These are phyloP conservation scores for Dendrobium catenatum DNA, from an alignment of 106 monocot species.

Conservation along the genomic window DNA sequence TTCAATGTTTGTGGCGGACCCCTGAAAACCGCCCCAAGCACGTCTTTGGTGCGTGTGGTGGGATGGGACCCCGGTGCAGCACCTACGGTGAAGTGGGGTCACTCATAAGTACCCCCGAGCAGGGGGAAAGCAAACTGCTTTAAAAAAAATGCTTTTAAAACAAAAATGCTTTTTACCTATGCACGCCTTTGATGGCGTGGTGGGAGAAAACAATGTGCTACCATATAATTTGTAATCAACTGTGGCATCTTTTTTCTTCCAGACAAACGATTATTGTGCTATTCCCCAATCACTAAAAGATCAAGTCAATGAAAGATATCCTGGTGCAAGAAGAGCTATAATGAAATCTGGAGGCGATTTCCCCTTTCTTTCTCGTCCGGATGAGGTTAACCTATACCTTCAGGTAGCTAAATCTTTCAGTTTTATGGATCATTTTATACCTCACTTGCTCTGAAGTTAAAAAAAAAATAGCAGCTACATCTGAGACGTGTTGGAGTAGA, in stretches of 20 bases:
- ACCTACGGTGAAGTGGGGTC: too few species aligned
- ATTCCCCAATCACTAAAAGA: constrained; percentile 80
- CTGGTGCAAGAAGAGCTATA: constrained; percentile 67
- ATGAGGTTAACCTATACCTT: constrained; percentile 94
- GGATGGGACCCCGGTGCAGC: too few species aligned
- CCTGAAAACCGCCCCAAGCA: too few species aligned
- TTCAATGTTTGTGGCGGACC: too few species aligned
- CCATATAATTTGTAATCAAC: not conserved
- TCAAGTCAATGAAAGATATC: constrained; percentile 78
- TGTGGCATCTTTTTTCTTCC: constrained; percentile 5
- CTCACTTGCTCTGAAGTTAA: too few species aligned
- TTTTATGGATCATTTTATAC: not conserved
- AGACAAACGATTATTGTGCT: constrained; percentile 95
- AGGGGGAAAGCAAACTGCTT: too few species aligned
- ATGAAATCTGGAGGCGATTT: constrained; percentile 92
- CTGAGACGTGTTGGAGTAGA: constrained; percentile 88
- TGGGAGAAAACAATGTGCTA: too few species aligned
- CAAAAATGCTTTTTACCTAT: too few species aligned
- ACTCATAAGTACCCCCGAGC: too few species aligned
- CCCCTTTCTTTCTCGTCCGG: constrained; percentile 90
- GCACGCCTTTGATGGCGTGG: too few species aligned
- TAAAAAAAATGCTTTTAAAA: too few species aligned
- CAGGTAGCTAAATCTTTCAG: constrained; percentile 46
- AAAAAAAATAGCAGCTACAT: constrained; percentile 51
- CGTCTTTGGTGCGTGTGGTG: too few species aligned